phyloP scores from a whole-genome alignment of 1,139 yeast genomes.

The Taphrina wiesneri region DNA sequence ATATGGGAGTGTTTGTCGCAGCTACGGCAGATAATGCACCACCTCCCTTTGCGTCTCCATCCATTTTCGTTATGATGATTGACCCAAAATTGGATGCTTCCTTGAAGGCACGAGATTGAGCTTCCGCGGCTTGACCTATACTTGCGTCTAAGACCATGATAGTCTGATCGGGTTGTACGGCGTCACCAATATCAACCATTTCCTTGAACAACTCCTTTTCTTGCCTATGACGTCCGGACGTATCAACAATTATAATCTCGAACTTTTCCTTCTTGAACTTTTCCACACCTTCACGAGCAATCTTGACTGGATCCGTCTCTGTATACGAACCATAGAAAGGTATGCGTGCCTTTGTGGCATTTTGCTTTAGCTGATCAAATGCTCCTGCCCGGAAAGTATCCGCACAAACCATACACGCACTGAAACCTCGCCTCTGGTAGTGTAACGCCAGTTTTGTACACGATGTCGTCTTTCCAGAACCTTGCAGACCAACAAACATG shows the following conservation, averaged over 20 bases:
- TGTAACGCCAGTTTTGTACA: constrained; percentile 95
- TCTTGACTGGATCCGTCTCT: constrained; percentile 93
- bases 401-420: constrained; percentile 96
- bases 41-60: constrained; percentile 99
- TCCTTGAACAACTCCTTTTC: constrained; percentile 88
- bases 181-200: constrained; percentile 88
- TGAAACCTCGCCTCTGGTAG: constrained; percentile 89
- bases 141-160: constrained; percentile 97
- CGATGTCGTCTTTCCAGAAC: constrained; percentile 97
- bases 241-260: constrained; percentile 92
- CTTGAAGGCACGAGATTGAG: constrained; percentile 91
- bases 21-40: constrained; percentile 99
- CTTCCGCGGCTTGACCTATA: constrained; percentile 97
- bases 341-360: constrained; percentile 90
- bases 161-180: constrained; percentile 87
- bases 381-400: constrained; percentile 99
- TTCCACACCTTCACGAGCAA: constrained; percentile 86
- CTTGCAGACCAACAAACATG: constrained; percentile 98
- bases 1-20: constrained; percentile 93
- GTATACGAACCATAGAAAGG: constrained; percentile 95
- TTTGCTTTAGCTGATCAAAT: constrained; percentile 95
- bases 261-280: constrained; percentile 89
- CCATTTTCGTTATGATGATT: constrained; percentile 92
- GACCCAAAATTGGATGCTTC: constrained; percentile 93
- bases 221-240: constrained; percentile 97